Evolutionary conservation across 1,284 basidiomycete genomes (phyloP).

Genomic region (Moesziomyces antarcticus): DNA sequence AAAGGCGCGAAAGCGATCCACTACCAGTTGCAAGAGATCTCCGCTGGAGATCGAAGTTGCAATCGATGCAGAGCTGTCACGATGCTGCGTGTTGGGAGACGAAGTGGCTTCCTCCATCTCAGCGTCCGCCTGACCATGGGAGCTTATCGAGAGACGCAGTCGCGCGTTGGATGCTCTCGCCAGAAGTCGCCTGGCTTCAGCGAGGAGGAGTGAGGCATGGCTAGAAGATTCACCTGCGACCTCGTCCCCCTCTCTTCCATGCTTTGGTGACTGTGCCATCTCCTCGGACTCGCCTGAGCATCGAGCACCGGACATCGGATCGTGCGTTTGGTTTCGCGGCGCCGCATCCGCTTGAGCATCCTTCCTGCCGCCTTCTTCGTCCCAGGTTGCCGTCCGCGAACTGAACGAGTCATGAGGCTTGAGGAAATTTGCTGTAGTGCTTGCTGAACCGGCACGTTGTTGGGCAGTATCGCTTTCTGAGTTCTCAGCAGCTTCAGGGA

Average conservation of each 20-base stretch:
- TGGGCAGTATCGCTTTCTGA: not conserved
- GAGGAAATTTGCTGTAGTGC: conserved; percentile 28
- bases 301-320: not conserved
- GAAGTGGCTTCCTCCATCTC: conserved; percentile 16
- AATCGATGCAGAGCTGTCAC: conserved; percentile 16
- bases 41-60: conserved; percentile 20
- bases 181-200: too few relatives aligned
- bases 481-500: not conserved
- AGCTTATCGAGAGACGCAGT: not conserved
- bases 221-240: not conserved
- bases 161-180: not conserved
- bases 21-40: conserved; percentile 33
- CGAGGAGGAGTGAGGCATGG: too few relatives aligned
- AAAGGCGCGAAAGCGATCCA: conserved; percentile 29
- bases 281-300: not conserved
- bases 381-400: conserved; percentile 29
- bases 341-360: conserved; percentile 9
- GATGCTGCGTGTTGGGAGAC: conserved; percentile 13
- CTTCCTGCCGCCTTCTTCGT: conserved; percentile 44
- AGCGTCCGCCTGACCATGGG: conserved; percentile 1
- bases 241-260: not conserved
- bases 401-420: conserved; percentile 44
- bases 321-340: not conserved
- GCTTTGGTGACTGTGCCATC: not conserved
- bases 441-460: not conserved